Percentiles rank a stretch among this genome's conserved stretches.
Conservation (phyloP, 2,329 filamentous ascomycete species). For the Ascochyta viciae-villosae region DNA sequence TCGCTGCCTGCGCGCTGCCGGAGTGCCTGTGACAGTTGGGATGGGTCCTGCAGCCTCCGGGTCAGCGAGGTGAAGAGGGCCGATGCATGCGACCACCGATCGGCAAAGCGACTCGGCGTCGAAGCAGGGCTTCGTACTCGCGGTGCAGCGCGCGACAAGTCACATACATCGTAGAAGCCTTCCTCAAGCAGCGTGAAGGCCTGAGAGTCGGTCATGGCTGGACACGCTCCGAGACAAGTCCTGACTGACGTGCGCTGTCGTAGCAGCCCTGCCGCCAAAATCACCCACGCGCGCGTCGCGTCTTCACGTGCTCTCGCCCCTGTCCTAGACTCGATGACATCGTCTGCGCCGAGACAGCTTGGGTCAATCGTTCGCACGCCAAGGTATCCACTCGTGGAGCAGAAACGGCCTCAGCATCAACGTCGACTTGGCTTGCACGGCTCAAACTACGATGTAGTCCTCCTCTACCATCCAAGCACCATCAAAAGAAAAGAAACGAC, state of each 20-base stretch:
- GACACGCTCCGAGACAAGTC: conserved; percentile 6
- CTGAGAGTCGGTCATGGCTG: conserved; percentile 43
- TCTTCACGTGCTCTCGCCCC: conserved; percentile 1
- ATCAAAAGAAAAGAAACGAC: no score
- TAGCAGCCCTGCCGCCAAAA: not conserved
- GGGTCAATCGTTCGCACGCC: not conserved
- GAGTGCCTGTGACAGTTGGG: conserved; percentile 46
- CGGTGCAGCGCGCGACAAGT: conserved; percentile 22
- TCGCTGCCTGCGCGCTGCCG: conserved; percentile 42
- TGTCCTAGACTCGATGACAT: conserved; percentile 7
- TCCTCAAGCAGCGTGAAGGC: conserved; percentile 38
- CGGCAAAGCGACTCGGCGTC: conserved; percentile 34
- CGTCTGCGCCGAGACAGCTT: not conserved
- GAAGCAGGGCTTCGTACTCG: conserved; percentile 23
- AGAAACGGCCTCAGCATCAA: no score
- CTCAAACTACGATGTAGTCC: not conserved
- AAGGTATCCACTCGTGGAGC: no score
- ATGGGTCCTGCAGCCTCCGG: conserved; percentile 43
- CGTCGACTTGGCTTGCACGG: not conserved
- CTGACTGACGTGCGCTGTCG: not conserved
- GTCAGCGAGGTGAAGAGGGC: conserved; percentile 28
- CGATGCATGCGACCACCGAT: conserved; percentile 25
- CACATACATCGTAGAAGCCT: conserved; percentile 44
- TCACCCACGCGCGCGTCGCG: conserved; percentile 1
- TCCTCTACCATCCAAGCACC: no score